Conservation (phyloP, 306 rosid genomes). For the Rubus idaeus region DNA sequence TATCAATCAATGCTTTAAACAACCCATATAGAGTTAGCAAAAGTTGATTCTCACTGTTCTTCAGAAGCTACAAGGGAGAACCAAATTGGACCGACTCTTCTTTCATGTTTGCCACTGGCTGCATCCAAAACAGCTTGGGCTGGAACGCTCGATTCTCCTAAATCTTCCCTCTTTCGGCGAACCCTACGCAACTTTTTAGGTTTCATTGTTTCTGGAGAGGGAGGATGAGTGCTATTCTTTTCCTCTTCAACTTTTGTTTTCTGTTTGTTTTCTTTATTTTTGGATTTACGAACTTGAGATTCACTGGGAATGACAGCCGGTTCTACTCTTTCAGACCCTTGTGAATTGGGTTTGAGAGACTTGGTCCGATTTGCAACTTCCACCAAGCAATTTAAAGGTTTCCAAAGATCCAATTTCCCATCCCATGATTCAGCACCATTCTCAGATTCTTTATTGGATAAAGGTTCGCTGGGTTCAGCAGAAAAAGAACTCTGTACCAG, state of each 20-base stretch:
- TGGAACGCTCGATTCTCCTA: slow-evolving; percentile 45
- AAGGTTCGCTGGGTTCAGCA: slow-evolving; percentile 52
- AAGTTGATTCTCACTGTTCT: slow-evolving; percentile 62
- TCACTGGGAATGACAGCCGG: slow-evolving; percentile 32
- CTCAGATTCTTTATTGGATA: slow-evolving; percentile 54
- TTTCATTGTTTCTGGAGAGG: slow-evolving; percentile 45
- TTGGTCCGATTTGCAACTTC: slow-evolving; percentile 92
- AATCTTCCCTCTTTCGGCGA: slow-evolving; percentile 63
- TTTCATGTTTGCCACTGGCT: slow-evolving; percentile 40
- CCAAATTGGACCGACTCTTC: slow-evolving; percentile 75
- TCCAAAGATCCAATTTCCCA: slow-evolving; percentile 85
- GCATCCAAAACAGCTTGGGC: slow-evolving; percentile 61
- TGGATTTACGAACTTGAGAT: slow-evolving; percentile 49
- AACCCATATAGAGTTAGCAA: slow-evolving; percentile 6
- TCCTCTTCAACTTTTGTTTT: slow-evolving; percentile 62
- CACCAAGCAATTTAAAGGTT: slow-evolving; percentile 82
- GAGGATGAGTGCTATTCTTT: slow-evolving; percentile 44
- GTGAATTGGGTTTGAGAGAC: slow-evolving; percentile 65
- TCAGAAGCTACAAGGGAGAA: slow-evolving; percentile 68
- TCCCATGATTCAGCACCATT: slow-evolving; percentile 60
- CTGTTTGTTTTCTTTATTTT: slow-evolving; percentile 63
- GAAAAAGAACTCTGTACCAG: slow-evolving; percentile 56
- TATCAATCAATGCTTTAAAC: neutral
- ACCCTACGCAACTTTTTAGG: slow-evolving; percentile 64
- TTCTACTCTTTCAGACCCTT: slow-evolving; percentile 60